Percentiles rank a stretch among this genome's conserved stretches.
Evolutionary conservation across 2,329 filamentous ascomycete genomes (phyloP).

Genomic region (Scopulariopsis brevicaulis): DNA sequence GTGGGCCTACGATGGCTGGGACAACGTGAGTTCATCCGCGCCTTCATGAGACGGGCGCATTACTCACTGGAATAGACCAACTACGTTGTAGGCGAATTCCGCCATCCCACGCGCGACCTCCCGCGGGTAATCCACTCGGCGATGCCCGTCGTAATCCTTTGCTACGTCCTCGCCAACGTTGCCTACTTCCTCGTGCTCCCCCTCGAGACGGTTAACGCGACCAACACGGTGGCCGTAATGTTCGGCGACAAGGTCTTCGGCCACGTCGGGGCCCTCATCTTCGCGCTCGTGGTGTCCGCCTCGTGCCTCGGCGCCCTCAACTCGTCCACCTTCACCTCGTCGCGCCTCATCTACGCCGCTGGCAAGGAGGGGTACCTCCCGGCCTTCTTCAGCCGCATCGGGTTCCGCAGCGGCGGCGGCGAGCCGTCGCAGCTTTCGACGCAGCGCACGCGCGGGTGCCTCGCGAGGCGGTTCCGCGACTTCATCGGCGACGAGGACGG

Average conservation of each 20-base stretch:
- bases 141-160: constrained; percentile 85
- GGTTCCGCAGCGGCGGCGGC: constrained; percentile 37
- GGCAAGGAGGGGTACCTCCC: constrained; percentile 94
- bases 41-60: background rate
- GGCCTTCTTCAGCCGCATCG: constrained; percentile 69
- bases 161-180: constrained; percentile 83
- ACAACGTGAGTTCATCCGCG: constrained; percentile 58
- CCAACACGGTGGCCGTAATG: constrained; percentile 91
- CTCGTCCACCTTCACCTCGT: constrained; percentile 86
- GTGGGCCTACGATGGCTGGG: constrained; percentile 98
- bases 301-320: constrained; percentile 94
- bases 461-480: constrained; percentile 45
- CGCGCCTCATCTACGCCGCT: constrained; percentile 83
- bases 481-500: constrained; percentile 65
- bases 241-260: constrained; percentile 90
- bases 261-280: constrained; percentile 64
- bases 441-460: constrained; percentile 40
- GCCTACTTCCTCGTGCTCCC: constrained; percentile 93
- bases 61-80: constrained; percentile 54
- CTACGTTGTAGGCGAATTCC: constrained; percentile 95
- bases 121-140: constrained; percentile 93
- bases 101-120: constrained; percentile 79
- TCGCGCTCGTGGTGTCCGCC: constrained; percentile 80
- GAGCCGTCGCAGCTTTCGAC: constrained; percentile 25
- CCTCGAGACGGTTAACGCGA: constrained; percentile 64